Conservation (phyloP, 2,329 filamentous ascomycete genomes). For the Hirsutella thompsonii region DNA sequence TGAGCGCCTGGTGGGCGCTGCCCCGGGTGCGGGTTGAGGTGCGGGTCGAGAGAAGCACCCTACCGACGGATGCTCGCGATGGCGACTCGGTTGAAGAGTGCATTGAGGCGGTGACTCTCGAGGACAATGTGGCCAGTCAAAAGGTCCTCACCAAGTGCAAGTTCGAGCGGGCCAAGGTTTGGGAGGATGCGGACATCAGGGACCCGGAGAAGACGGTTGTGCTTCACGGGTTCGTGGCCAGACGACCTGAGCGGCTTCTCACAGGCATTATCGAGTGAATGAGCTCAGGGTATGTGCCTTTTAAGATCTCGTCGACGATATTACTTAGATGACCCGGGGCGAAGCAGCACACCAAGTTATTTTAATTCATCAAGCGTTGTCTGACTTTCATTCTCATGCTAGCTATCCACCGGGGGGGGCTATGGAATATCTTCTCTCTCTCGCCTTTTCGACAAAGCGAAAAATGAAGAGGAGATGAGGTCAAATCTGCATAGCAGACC, state of each 20-base stretch:
- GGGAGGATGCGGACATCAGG: neutral
- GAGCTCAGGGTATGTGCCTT: neutral
- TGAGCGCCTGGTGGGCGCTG: constrained; percentile 31
- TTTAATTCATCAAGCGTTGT: too few relatives aligned
- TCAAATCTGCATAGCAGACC: neutral
- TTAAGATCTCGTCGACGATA: too few relatives aligned
- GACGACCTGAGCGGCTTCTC: neutral
- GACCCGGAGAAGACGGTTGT: constrained; percentile 2
- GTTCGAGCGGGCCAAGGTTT: constrained; percentile 26
- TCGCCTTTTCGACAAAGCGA: too few relatives aligned
- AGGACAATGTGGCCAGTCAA: constrained; percentile 37
- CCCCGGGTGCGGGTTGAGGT: constrained; percentile 30
- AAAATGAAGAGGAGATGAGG: neutral
- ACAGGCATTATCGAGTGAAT: neutral
- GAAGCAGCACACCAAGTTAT: too few relatives aligned
- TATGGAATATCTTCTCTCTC: too few relatives aligned
- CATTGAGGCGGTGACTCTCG: constrained; percentile 33
- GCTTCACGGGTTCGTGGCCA: constrained; percentile 12
- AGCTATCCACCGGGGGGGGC: too few relatives aligned
- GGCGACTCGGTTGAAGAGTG: constrained; percentile 18
- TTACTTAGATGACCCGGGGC: too few relatives aligned
- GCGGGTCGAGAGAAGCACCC: constrained; percentile 25
- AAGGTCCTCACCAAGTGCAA: constrained; percentile 24
- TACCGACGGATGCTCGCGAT: constrained; percentile 15
- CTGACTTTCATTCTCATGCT: too few relatives aligned